Evolutionary conservation across 306 rosid genomes (phyloP).

Genomic region (Potentilla sterilis): DNA sequence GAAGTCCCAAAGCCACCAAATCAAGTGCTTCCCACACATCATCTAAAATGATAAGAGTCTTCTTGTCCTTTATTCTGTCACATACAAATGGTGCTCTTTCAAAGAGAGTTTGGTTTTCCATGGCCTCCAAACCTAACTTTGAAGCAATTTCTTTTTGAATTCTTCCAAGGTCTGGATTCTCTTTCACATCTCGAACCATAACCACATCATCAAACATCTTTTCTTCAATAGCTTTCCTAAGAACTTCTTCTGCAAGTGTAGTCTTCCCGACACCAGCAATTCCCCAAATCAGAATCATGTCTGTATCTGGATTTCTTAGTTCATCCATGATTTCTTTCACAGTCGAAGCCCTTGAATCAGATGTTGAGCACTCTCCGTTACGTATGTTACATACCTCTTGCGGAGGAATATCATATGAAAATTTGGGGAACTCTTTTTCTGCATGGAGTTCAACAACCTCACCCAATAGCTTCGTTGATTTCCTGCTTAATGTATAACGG

Average conservation of each 20-base stretch:
- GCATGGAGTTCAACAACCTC: too few species aligned
- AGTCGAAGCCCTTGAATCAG: too few species aligned
- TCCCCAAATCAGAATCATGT: constrained; percentile 9
- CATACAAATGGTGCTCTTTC: background rate
- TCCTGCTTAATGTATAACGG: too few species aligned
- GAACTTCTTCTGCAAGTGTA: constrained; percentile 17
- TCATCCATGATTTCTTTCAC: constrained; percentile 16
- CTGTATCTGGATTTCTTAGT: background rate
- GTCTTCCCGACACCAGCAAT: constrained; percentile 15
- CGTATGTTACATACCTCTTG: too few species aligned
- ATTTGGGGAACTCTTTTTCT: too few species aligned
- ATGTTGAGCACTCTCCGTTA: too few species aligned
- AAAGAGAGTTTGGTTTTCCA: background rate
- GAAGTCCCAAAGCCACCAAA: constrained; percentile 32
- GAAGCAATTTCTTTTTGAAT: constrained; percentile 25
- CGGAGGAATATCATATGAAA: too few species aligned
- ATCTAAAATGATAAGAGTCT: constrained; percentile 29
- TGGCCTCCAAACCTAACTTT: background rate
- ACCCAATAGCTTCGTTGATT: too few species aligned
- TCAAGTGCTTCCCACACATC: constrained; percentile 36
- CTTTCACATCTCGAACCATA: constrained; percentile 7
- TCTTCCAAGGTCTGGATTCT: constrained; percentile 12
- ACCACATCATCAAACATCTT: constrained; percentile 20
- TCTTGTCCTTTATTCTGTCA: constrained; percentile 2
- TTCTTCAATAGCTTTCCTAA: constrained; percentile 9